phyloP scores from a whole-genome alignment of 768 basidiomycete species.

The Mycena vitilis region DNA sequence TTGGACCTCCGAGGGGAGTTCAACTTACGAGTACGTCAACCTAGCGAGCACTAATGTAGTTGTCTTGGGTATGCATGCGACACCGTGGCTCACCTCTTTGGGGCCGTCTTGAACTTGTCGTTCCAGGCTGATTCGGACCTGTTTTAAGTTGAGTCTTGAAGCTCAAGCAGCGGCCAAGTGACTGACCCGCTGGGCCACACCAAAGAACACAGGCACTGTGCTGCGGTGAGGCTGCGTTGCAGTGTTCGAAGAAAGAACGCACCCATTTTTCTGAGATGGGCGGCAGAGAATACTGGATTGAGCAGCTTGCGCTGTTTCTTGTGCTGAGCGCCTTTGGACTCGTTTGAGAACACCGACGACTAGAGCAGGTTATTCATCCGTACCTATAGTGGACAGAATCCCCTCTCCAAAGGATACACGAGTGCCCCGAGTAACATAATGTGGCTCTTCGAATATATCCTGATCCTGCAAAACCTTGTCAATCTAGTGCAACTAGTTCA shows the following conservation, averaged over 20 bases:
- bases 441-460: constrained; percentile 46
- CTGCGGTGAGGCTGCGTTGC: not conserved
- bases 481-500: not conserved
- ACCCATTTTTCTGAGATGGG: constrained; percentile 55
- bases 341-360: not conserved
- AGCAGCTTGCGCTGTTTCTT: constrained; percentile 56
- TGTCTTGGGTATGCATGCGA: not conserved
- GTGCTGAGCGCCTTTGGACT: constrained; percentile 51
- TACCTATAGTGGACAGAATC: constrained; percentile 35
- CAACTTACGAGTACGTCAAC: constrained; percentile 42
- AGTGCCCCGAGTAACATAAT: constrained; percentile 34
- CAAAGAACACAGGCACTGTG: constrained; percentile 45
- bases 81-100: constrained; percentile 42
- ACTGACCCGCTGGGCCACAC: constrained; percentile 18
- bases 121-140: constrained; percentile 44
- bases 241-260: constrained; percentile 1
- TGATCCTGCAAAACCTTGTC: constrained; percentile 42
- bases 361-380: constrained; percentile 7
- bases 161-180: not conserved
- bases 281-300: constrained; percentile 56
- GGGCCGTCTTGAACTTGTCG: constrained; percentile 44
- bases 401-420: constrained; percentile 36
- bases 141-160: not conserved
- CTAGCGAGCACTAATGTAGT: constrained; percentile 29
- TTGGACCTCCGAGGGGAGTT: no score